Evolutionary conservation across 371 early-diverging fungal genomes (phyloP), one percentile per base, ranked within the genome.

Genomic region (Umbelopsis sp.): DNA sequence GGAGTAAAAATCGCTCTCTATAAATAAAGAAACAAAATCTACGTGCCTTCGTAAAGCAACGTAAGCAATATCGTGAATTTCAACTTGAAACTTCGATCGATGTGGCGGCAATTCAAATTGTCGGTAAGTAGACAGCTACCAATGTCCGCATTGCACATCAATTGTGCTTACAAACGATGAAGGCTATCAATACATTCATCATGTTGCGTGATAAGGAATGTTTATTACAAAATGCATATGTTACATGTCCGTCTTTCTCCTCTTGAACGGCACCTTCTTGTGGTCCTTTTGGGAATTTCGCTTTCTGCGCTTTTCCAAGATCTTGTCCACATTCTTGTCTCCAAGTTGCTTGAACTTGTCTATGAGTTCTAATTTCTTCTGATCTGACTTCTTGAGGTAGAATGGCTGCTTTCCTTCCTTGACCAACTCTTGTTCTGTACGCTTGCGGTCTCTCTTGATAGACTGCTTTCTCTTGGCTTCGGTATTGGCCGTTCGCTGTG

Each of bases 351-450:
- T 78, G 86, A 91, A 95, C 79, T 91, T 91, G 63, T 94, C 91
- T 70, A 92, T 87, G 69, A 93, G 74, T 71, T 89, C 89, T 65
- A 94, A 72, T 66, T 92, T 91, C 77, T 93, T 93, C 68, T 93
- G 80, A 52, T 93, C 92, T 71, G 91, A 82, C 74, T 89, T 86
- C 79, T 95, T 96, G 68, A 96, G 81, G 87, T 89, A 96, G 79
- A 88, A 96, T 22, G 97, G 95, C 72, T 85, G 92, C 81, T 96
- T 96, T 66, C 97, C 97, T 74, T 91, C 79, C 73, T 91, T 80
- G 44, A 94, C 89, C 67, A 90, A 70, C 50, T 92, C 94, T 46
- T 78, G 75, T 77, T 96, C 97, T 66, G 79, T 85, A 83, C 93
- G 93, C 75, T 91, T 90, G 71, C 92, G 90, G 41, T 91, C 89